Evolutionary conservation across 768 basidiomycete species (phyloP).

Genomic region (Rhizopogon sp.): DNA sequence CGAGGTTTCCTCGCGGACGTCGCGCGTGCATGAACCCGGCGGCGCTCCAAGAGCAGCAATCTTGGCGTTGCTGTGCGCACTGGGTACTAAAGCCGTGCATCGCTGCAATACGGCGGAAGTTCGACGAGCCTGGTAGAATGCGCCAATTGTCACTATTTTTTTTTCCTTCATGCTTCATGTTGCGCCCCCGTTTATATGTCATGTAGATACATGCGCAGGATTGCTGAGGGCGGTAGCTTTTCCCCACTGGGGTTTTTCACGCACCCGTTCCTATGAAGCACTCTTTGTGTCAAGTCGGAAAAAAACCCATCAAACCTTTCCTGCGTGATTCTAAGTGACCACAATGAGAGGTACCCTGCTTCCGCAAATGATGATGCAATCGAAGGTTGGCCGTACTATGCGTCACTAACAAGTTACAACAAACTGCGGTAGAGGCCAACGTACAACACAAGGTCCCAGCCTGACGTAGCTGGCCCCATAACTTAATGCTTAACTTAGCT

Average conservation of each 20-base stretch:
- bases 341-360: too few species aligned
- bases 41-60: conserved; percentile 1
- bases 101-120: conserved; percentile 2
- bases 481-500: too few species aligned
- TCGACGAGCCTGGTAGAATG: neutral
- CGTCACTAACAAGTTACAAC: too few species aligned
- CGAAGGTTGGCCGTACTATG: too few species aligned
- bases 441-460: too few species aligned
- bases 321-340: neutral
- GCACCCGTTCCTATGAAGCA: conserved; percentile 8
- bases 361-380: too few species aligned
- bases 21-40: conserved; percentile 7
- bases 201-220: neutral
- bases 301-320: neutral
- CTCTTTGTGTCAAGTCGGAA: neutral
- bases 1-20: conserved; percentile 2
- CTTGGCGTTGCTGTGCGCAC: conserved; percentile 3
- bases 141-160: neutral
- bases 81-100: conserved; percentile 1
- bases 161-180: neutral
- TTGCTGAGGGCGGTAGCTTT: conserved; percentile 12
- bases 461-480: too few species aligned
- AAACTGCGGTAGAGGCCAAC: too few species aligned
- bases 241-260: conserved; percentile 11
- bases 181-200: neutral